These are phyloP conservation scores for Leccinellum albellum DNA, from an alignment of 768 basidiomycete species.

Conservation along the genomic window DNA sequence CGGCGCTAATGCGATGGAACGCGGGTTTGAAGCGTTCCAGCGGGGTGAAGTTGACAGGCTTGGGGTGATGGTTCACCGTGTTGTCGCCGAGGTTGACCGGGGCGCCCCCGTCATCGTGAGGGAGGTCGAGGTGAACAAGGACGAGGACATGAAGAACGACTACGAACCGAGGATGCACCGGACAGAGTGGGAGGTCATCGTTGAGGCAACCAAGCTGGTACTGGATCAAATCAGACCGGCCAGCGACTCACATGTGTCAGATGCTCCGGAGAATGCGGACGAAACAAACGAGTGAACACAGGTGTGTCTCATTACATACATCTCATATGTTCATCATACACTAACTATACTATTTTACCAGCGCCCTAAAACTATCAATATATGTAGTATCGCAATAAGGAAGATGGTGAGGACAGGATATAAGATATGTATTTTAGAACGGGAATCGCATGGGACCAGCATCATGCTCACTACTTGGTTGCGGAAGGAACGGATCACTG, in stretches of 20 bases:
- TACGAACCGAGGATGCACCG: conserved; percentile 77
- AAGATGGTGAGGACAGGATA: not conserved
- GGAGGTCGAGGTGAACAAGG: conserved; percentile 69
- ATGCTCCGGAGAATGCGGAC: not conserved
- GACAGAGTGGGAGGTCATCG: conserved; percentile 88
- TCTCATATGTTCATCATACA: conserved; percentile 2
- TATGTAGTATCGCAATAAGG: conserved; percentile 6
- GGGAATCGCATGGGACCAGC: conserved; percentile 25
- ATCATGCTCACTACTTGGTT: conserved; percentile 11
- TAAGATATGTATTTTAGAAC: conserved; percentile 20
- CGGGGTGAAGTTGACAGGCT: conserved; percentile 72
- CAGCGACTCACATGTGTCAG: not conserved
- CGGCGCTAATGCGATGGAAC: conserved; percentile 85
- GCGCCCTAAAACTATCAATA: conserved; percentile 17
- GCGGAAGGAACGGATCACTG: conserved; percentile 19
- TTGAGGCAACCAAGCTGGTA: conserved; percentile 73
- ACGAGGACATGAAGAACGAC: conserved; percentile 59
- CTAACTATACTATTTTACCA: conserved; percentile 16
- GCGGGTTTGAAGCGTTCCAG: conserved; percentile 87
- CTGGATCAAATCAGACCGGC: conserved; percentile 49
- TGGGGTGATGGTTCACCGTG: conserved; percentile 92
- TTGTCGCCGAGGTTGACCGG: conserved; percentile 89
- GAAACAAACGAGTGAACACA: not conserved
- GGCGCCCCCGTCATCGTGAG: conserved; percentile 84
- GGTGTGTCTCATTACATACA: conserved; percentile 10